Conservation (phyloP, 2,329 filamentous ascomycete genomes). For the Botrytis fabae region DNA sequence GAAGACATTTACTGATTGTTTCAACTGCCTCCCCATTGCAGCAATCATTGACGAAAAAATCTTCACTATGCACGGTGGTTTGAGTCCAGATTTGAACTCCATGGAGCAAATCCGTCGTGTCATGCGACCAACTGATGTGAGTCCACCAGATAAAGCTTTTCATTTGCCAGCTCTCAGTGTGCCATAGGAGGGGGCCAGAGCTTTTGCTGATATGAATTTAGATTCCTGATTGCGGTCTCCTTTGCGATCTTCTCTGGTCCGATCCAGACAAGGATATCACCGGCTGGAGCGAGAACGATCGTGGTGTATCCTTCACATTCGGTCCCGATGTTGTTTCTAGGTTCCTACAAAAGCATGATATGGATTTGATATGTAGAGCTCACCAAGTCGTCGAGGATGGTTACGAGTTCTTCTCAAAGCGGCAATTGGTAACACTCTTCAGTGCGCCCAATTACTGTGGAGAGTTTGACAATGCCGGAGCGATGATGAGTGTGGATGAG, state of each 20-base stretch:
- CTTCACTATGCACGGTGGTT: conserved; percentile 98
- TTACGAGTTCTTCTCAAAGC: conserved; percentile 99
- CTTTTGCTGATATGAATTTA: conserved; percentile 47
- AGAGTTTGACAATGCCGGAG: conserved; percentile 98
- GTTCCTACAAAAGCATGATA: conserved; percentile 98
- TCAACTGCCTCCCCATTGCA: conserved; percentile 97
- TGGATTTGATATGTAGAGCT: conserved; percentile 98
- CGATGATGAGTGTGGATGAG: conserved; percentile 99
- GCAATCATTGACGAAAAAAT: conserved; percentile 99
- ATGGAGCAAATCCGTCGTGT: conserved; percentile 99
- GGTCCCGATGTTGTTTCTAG: conserved; percentile 95
- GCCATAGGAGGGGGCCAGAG: conserved; percentile 38
- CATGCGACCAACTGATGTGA: conserved; percentile 97
- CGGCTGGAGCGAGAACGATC: conserved; percentile 98
- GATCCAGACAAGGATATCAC: conserved; percentile 99
- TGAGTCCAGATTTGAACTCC: conserved; percentile 96
- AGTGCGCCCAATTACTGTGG: conserved; percentile 99
- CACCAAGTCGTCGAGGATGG: conserved; percentile 99
- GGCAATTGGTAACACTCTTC: conserved; percentile 95
- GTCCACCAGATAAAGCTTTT: conserved; percentile 45
- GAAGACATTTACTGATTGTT: conserved; percentile 99
- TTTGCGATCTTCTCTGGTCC: conserved; percentile 97
- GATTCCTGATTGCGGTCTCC: conserved; percentile 96
- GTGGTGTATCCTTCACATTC: conserved; percentile 98
- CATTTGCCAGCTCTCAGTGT: conserved; percentile 34